Evolutionary conservation across 768 basidiomycete genomes (phyloP).

Genomic region (Mycena crocata): DNA sequence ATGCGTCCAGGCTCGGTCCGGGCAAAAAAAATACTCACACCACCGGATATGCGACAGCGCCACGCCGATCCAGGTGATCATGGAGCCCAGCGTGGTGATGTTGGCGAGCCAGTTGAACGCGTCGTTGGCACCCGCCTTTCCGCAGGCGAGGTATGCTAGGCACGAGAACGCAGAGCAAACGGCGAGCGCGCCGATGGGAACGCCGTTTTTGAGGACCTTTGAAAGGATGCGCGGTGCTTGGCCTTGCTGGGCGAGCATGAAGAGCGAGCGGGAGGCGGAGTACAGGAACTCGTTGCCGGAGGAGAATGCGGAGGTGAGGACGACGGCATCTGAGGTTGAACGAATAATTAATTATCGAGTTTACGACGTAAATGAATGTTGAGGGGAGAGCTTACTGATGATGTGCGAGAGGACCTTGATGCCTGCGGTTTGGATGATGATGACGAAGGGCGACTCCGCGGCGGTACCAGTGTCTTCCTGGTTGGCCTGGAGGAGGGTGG

Average conservation of each 20-base stretch:
- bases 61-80: slow-evolving; percentile 58
- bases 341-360: not conserved
- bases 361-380: not conserved
- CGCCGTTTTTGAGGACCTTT: slow-evolving; percentile 45
- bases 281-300: slow-evolving; percentile 66
- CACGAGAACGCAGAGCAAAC: slow-evolving; percentile 48
- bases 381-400: slow-evolving; percentile 38
- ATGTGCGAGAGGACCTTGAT: slow-evolving; percentile 59
- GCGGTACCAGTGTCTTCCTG: slow-evolving; percentile 39
- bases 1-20: not conserved
- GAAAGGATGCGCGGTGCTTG: slow-evolving; percentile 64
- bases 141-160: slow-evolving; percentile 55
- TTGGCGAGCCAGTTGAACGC: slow-evolving; percentile 58
- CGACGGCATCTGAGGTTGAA: slow-evolving; percentile 46
- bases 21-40: slow-evolving; percentile 9
- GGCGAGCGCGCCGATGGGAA: slow-evolving; percentile 52
- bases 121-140: slow-evolving; percentile 45
- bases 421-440: slow-evolving; percentile 56
- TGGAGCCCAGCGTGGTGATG: slow-evolving; percentile 43
- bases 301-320: slow-evolving; percentile 68
- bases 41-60: slow-evolving; percentile 53
- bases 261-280: slow-evolving; percentile 60
- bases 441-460: slow-evolving; percentile 52
- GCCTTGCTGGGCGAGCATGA: slow-evolving; percentile 63
- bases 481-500: slow-evolving; percentile 29